Evolutionary conservation across 257 asterid species (phyloP), one percentile per base, ranked within the genome.

Genomic region (Pogostemon cablin): DNA sequence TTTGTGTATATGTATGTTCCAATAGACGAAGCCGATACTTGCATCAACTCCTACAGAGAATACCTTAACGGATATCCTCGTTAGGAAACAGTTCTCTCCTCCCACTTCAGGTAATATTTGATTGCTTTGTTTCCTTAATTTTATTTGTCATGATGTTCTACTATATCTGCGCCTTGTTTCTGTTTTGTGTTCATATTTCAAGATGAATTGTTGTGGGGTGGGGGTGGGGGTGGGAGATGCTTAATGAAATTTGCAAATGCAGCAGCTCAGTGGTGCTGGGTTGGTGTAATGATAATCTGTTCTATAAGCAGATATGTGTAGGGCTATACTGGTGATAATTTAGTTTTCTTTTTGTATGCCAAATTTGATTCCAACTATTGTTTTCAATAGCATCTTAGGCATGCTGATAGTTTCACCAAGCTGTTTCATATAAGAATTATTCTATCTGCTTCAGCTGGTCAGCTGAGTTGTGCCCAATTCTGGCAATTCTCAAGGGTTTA

Each of bases 31-130:
- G 73, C 99, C 99, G 32, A 80, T 91, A 67, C 81, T 91, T 68
- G 88, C 88, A 38, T 84, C 98, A 50, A 81, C 78, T 3, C 99
- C 95, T 32, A 79, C 81, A 1, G 99, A 95, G 81, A 84, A 90
- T 75, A 95, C 84, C 77, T 81, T 95, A 82, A 87, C 96, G 3
- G 98, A 95, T 78, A 89, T 95, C 57, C 80, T 95, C 41, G 96
- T 95, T 60, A 82, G 90, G 72, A 87, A 83, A 77, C 71, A 93
- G 9, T 79, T 81, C 47, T 82, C 96, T 73, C 78, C 96, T 75
- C 81, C 91, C 3, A 68, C 84, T 71, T 74, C 87, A 70, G 91
- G 98, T 95, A 83, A 69, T 55, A 35, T 11, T 57, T 9, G 7
- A 47, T 41, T 42, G 54, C 4, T 7, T 2, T 57, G 7, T 9